phyloP scores from a whole-genome alignment of 2,329 filamentous ascomycete species.

The Phyllosticta citribraziliensis region DNA sequence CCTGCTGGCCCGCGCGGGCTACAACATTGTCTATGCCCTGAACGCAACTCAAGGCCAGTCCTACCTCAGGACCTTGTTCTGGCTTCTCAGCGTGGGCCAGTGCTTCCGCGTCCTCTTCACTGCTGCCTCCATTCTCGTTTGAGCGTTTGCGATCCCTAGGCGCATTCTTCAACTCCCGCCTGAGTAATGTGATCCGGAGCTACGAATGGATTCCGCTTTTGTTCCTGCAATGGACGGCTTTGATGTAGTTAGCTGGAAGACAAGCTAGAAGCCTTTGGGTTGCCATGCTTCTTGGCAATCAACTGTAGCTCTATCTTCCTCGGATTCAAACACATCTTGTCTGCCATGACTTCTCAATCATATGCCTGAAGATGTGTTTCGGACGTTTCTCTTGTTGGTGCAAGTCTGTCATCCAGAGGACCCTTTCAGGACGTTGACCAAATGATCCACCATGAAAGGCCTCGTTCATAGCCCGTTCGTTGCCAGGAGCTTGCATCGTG shows the following conservation, averaged over 20 bases:
- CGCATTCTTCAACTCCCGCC: neutral
- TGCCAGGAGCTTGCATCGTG: neutral
- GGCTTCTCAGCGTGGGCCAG: slow-evolving; percentile 19
- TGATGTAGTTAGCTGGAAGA: no score
- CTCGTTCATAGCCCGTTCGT: neutral
- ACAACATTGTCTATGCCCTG: slow-evolving; percentile 26
- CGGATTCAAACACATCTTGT: no score
- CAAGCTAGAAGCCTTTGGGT: no score
- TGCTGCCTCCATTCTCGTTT: slow-evolving; percentile 18
- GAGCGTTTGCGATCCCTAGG: neutral
- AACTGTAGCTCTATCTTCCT: no score
- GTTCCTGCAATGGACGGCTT: no score
- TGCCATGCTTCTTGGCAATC: no score
- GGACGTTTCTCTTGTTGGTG: no score
- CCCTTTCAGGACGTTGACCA: no score
- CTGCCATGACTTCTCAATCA: no score
- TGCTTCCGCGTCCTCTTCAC: slow-evolving; percentile 21
- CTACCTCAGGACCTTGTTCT: slow-evolving; percentile 21
- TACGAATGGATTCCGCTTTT: no score
- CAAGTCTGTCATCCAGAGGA: no score
- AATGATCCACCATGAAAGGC: neutral
- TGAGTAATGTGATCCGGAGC: neutral
- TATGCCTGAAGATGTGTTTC: no score
- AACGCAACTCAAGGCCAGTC: slow-evolving; percentile 16
- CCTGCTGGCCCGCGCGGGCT: slow-evolving; percentile 26